Conservation (phyloP, 495 filamentous ascomycete genomes). For the Xylaria grammica region DNA sequence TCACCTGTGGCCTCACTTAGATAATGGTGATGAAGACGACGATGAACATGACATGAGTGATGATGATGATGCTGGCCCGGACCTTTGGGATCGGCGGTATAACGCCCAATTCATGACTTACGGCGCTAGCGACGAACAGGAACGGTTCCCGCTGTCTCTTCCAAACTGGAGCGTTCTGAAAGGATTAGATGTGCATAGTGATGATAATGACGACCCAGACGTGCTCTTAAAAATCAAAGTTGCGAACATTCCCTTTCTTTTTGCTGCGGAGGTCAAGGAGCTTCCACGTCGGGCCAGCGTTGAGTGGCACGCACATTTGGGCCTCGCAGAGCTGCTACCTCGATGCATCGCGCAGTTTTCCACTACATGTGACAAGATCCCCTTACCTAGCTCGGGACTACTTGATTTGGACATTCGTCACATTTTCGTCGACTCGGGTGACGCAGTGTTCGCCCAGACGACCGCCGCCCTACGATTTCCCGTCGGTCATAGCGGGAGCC, state of each 20-base stretch:
- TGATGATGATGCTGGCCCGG: conserved; percentile 55
- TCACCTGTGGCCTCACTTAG: conserved; percentile 33
- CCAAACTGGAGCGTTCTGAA: conserved; percentile 43
- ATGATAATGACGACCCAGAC: background rate
- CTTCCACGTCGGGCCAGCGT: conserved; percentile 71
- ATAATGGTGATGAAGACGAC: conserved; percentile 15
- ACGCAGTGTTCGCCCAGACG: conserved; percentile 33
- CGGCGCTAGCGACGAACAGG: conserved; percentile 21
- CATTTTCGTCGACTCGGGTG: conserved; percentile 26
- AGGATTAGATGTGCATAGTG: conserved; percentile 31
- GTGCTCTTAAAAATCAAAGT: conserved; percentile 3
- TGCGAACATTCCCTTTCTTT: conserved; percentile 61
- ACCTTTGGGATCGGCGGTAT: conserved; percentile 75
- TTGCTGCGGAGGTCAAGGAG: conserved; percentile 72
- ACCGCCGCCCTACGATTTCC: background rate
- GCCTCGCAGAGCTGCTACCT: conserved; percentile 30
- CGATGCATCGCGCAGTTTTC: conserved; percentile 27
- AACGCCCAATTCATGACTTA: conserved; percentile 48
- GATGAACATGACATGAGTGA: conserved; percentile 41
- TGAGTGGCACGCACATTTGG: conserved; percentile 69
- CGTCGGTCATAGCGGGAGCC: background rate
- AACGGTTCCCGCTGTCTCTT: conserved; percentile 27
- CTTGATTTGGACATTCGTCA: conserved; percentile 25
- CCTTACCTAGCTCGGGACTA: background rate
- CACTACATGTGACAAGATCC: background rate